Evolutionary conservation across 345 rosid genomes (phyloP).

Genomic region (Fremontodendron californicum): DNA sequence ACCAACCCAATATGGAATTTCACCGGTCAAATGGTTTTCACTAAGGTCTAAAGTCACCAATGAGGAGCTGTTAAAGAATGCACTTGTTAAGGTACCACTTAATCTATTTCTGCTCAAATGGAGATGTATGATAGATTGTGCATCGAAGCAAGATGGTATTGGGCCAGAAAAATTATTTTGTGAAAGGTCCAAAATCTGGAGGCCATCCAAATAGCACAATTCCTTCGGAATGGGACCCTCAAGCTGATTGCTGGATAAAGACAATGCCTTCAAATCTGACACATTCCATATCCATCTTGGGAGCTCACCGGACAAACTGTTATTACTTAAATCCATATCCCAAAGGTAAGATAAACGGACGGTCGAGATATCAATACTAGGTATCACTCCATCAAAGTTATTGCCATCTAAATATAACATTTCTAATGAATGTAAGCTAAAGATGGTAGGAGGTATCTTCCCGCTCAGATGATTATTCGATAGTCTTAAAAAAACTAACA

Average conservation of each 20-base stretch:
- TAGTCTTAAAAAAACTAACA: background rate
- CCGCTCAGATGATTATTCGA: background rate
- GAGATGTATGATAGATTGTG: background rate
- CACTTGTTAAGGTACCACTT: background rate
- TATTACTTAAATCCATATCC: background rate
- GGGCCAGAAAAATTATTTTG: background rate
- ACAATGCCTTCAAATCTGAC: background rate
- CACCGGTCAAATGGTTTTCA: conserved; percentile 9
- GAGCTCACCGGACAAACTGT: background rate
- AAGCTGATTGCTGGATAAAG: background rate
- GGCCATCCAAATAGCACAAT: background rate
- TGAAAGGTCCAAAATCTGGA: conserved; percentile 16
- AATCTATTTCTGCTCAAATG: background rate
- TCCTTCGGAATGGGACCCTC: background rate
- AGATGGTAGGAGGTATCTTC: background rate
- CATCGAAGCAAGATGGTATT: background rate
- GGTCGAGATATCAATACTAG: background rate
- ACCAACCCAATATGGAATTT: conserved; percentile 1
- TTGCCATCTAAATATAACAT: background rate
- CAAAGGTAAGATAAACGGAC: background rate
- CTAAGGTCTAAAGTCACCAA: conserved; percentile 16
- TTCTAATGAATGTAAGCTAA: background rate
- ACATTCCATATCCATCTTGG: background rate
- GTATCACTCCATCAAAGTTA: background rate
- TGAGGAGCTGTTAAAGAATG: background rate